These are phyloP conservation scores for Hirschioporus abietinus DNA, from an alignment of 768 basidiomycete species.

Conservation along the genomic window DNA sequence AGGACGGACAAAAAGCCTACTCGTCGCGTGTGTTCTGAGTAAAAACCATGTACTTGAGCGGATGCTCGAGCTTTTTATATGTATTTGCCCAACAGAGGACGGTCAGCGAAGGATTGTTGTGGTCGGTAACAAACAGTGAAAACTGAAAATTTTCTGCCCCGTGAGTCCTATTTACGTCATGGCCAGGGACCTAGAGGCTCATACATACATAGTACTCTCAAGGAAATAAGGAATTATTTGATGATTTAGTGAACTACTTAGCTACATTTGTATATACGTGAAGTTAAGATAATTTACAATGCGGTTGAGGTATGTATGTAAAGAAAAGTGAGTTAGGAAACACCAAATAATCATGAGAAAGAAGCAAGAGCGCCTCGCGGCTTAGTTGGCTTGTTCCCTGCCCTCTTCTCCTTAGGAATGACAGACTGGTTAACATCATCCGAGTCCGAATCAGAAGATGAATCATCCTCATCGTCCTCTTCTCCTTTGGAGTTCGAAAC, in stretches of 20 bases:
- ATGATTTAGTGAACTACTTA: not conserved
- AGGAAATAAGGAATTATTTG: not conserved
- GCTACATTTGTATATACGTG: not conserved
- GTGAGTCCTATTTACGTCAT: not conserved
- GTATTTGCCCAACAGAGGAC: not conserved
- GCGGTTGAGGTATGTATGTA: not conserved
- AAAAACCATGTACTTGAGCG: conserved; percentile 65
- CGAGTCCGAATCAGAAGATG: conserved; percentile 34
- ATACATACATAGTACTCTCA: too few relatives aligned
- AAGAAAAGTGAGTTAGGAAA: not conserved
- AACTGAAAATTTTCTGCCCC: not conserved
- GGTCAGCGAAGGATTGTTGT: not conserved
- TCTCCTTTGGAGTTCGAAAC: conserved; percentile 34
- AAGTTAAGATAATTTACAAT: not conserved
- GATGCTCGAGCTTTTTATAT: conserved; percentile 17
- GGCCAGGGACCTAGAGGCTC: too few relatives aligned
- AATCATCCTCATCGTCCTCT: conserved; percentile 26
- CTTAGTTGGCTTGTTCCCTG: conserved; percentile 32
- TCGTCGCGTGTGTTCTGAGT: conserved; percentile 87
- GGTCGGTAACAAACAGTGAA: not conserved
- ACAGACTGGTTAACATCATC: conserved; percentile 43
- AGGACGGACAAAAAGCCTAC: conserved; percentile 30
- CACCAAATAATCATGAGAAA: not conserved
- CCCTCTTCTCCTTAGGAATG: conserved; percentile 54
- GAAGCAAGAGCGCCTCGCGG: not conserved